Conservation (phyloP, 108 stramenopile genomes). For the Nitzschia sp. region DNA sequence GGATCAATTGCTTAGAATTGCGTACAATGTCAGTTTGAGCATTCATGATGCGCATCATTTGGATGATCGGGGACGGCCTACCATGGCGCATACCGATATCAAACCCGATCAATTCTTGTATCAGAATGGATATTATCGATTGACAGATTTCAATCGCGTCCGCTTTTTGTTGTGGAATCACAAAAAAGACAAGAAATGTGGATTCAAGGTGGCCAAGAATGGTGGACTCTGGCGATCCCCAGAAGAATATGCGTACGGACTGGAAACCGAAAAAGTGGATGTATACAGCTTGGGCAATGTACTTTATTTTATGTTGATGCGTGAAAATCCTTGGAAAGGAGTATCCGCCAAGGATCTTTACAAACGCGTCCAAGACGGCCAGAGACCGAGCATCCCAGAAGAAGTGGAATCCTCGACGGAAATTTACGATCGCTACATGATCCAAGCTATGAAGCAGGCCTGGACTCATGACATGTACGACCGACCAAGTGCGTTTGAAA, state of each 20-base stretch:
- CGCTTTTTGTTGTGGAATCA: slow-evolving; percentile 54
- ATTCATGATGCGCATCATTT: slow-evolving; percentile 70
- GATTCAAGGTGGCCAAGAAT: slow-evolving; percentile 55
- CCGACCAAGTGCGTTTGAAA: slow-evolving; percentile 46
- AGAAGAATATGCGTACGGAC: slow-evolving; percentile 60
- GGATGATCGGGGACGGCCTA: slow-evolving; percentile 49
- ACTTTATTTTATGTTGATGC: slow-evolving; percentile 55
- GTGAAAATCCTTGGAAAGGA: slow-evolving; percentile 48
- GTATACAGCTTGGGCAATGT: slow-evolving; percentile 74
- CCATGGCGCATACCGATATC: slow-evolving; percentile 72
- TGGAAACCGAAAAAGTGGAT: slow-evolving; percentile 72
- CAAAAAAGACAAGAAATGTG: slow-evolving; percentile 34
- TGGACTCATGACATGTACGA: slow-evolving; percentile 52
- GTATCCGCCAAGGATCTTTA: slow-evolving; percentile 32
- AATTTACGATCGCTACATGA: slow-evolving; percentile 47
- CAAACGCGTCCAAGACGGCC: slow-evolving; percentile 37
- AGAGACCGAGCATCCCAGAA: slow-evolving; percentile 54
- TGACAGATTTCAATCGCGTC: slow-evolving; percentile 80
- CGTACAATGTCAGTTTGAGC: slow-evolving; percentile 60
- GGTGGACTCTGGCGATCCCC: slow-evolving; percentile 65
- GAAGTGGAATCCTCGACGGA: slow-evolving; percentile 44
- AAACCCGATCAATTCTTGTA: slow-evolving; percentile 61
- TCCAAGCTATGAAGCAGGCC: slow-evolving; percentile 52
- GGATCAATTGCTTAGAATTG: slow-evolving; percentile 51
- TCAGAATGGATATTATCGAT: slow-evolving; percentile 60